A percentile compares a stretch with the other conserved stretches of the same genome.
Evolutionary conservation across 139 green algal species (phyloP).

Genomic region (Chlamydomonas eustigma): DNA sequence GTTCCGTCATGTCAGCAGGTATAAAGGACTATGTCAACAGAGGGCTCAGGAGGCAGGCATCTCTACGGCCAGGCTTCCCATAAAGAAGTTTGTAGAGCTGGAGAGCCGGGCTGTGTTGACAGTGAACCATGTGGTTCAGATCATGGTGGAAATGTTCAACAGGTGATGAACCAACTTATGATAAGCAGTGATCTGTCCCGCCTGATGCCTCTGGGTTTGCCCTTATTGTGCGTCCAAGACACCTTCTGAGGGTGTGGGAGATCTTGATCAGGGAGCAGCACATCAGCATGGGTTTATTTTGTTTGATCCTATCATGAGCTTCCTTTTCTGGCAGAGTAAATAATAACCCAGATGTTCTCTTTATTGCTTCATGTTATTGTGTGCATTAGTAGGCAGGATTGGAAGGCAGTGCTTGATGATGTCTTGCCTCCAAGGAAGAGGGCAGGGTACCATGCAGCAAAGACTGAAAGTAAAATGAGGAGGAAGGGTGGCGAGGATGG

Average conservation of each 20-base stretch:
- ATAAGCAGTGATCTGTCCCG: too few relatives aligned
- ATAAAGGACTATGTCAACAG: slow-evolving; percentile 49
- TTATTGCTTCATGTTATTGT: too few relatives aligned
- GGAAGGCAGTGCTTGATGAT: slow-evolving; percentile 25
- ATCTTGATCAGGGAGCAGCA: too few relatives aligned
- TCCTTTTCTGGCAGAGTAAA: too few relatives aligned
- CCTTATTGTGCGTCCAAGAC: too few relatives aligned
- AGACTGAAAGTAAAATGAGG: background rate
- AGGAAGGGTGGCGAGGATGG: background rate
- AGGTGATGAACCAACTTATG: too few relatives aligned
- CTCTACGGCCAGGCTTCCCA: slow-evolving; percentile 70
- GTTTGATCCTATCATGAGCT: too few relatives aligned
- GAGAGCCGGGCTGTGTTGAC: slow-evolving; percentile 43
- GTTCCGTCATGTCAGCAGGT: slow-evolving; percentile 3
- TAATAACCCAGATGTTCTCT: too few relatives aligned
- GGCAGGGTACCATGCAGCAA: background rate
- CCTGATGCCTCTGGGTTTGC: too few relatives aligned
- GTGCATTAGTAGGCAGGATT: slow-evolving; percentile 19
- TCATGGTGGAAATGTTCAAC: slow-evolving; percentile 24
- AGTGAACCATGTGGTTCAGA: slow-evolving; percentile 72
- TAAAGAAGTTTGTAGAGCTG: slow-evolving; percentile 33
- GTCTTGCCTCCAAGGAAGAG: slow-evolving; percentile 45
- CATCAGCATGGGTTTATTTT: too few relatives aligned
- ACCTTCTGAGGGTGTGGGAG: too few relatives aligned
- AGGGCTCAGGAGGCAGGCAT: slow-evolving; percentile 61